Evolutionary conservation across 768 basidiomycete genomes (phyloP).

Genomic region (Lactarius evosmus): DNA sequence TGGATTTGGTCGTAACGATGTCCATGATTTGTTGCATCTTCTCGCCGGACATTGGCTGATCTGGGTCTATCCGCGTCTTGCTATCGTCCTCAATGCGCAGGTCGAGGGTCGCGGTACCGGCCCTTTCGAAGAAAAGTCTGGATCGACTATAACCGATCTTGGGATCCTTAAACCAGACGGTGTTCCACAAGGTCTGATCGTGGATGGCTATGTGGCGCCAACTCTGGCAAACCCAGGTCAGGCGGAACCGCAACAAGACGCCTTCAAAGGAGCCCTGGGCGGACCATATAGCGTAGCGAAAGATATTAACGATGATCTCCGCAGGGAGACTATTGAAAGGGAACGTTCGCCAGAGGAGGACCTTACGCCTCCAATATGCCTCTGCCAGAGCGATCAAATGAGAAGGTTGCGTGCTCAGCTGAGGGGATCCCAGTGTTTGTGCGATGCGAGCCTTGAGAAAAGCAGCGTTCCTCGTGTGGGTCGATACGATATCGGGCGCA

Average conservation of each 20-base stretch:
- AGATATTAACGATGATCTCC: slow-evolving; percentile 64
- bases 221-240: slow-evolving; percentile 56
- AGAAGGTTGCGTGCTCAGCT: neutral
- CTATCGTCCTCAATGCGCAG: slow-evolving; percentile 53
- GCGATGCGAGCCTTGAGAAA: slow-evolving; percentile 15
- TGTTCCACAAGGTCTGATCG: slow-evolving; percentile 40
- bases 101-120: slow-evolving; percentile 53
- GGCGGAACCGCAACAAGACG: slow-evolving; percentile 38
- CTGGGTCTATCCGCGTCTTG: slow-evolving; percentile 7
- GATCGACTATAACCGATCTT: slow-evolving; percentile 48
- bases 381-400: neutral
- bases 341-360: slow-evolving; percentile 44
- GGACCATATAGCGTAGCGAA: slow-evolving; percentile 57
- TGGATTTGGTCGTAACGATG: slow-evolving; percentile 48
- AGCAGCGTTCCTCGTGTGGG: neutral
- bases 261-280: slow-evolving; percentile 33
- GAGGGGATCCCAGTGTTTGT: neutral
- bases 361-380: slow-evolving; percentile 17
- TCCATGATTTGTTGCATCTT: slow-evolving; percentile 50
- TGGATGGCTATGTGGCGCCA: slow-evolving; percentile 31
- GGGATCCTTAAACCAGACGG: slow-evolving; percentile 58
- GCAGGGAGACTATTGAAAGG: slow-evolving; percentile 57
- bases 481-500: neutral
- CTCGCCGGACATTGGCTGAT: slow-evolving; percentile 37
- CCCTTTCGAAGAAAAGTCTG: slow-evolving; percentile 54